A percentile compares a stretch with the other conserved stretches of the same genome.
These are phyloP conservation scores for Escallonia herrerae DNA, from an alignment of 129 eudicot genomes.

Conservation along the genomic window DNA sequence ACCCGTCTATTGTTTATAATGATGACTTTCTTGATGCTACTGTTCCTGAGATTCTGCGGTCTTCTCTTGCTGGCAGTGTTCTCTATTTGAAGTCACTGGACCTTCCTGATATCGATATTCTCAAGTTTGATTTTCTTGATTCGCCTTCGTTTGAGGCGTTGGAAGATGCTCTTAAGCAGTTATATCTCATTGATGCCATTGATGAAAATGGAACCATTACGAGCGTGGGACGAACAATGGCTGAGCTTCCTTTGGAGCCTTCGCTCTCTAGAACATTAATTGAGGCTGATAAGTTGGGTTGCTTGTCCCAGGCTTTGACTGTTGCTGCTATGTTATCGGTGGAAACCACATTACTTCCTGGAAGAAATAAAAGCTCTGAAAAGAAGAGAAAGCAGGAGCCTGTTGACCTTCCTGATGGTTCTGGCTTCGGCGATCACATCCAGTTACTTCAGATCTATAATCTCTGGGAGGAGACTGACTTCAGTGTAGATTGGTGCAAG, in stretches of 20 bases:
- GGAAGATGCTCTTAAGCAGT: slow-evolving; percentile 90
- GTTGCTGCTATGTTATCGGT: slow-evolving; percentile 96
- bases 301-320: slow-evolving; percentile 78
- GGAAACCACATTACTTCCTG: slow-evolving; percentile 81
- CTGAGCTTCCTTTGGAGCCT: slow-evolving; percentile 97
- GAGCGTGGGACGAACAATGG: slow-evolving; percentile 70
- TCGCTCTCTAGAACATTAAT: slow-evolving; percentile 90
- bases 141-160: slow-evolving; percentile 81
- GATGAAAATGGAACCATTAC: slow-evolving; percentile 83
- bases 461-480: slow-evolving; percentile 77
- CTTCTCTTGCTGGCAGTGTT: slow-evolving; percentile 96
- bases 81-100: slow-evolving; percentile 90
- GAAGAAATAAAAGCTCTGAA: slow-evolving; percentile 54
- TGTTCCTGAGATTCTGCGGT: slow-evolving; percentile 88
- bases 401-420: slow-evolving; percentile 83
- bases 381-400: slow-evolving; percentile 79
- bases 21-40: slow-evolving; percentile 83
- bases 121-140: slow-evolving; percentile 90
- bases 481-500: slow-evolving; percentile 75
- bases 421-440: slow-evolving; percentile 91
- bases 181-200: slow-evolving; percentile 89
- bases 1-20: slow-evolving; percentile 68
- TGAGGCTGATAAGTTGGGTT: slow-evolving; percentile 80
- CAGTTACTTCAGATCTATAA: slow-evolving; percentile 88
- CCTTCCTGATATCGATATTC: slow-evolving; percentile 92